Evolutionary conservation across 129 eudicot genomes (phyloP).

Genomic region (Oenanthe sinensis): DNA sequence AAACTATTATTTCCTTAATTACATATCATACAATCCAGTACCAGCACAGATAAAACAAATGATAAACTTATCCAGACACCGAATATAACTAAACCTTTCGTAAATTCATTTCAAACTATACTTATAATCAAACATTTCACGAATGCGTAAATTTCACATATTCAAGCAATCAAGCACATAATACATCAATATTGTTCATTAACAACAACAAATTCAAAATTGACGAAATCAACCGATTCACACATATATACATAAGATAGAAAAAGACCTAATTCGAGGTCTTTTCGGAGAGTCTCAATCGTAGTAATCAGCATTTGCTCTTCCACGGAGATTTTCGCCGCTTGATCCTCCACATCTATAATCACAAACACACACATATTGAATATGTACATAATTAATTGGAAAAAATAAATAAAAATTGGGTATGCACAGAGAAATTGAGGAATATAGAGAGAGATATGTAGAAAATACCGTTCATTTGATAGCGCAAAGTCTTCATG

Average conservation of each 20-base stretch:
- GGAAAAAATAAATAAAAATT: not conserved
- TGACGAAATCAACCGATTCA: not conserved
- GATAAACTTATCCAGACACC: not conserved
- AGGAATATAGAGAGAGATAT: not conserved
- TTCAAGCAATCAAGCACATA: not conserved
- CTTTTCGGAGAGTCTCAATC: slow-evolving; percentile 49
- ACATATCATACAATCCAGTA: not conserved
- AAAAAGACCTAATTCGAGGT: slow-evolving; percentile 47
- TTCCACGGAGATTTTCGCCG: slow-evolving; percentile 59
- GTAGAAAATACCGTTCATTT: slow-evolving; percentile 60
- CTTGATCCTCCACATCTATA: slow-evolving; percentile 91
- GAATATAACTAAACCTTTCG: not conserved
- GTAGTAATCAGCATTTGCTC: slow-evolving; percentile 77
- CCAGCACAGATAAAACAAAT: not conserved
- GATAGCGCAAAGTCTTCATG: slow-evolving; percentile 78
- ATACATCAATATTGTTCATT: not conserved
- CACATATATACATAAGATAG: not conserved
- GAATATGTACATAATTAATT: not conserved
- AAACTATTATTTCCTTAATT: not conserved
- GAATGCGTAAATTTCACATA: not conserved
- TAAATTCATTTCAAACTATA: not conserved
- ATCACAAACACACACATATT: not conserved
- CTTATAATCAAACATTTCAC: not conserved
- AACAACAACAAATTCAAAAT: not conserved
- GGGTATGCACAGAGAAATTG: no score